A percentile compares a stretch with the other conserved stretches of the same genome.
Conservation (phyloP, 441 rosid species). For the Gossypium laxum region DNA sequence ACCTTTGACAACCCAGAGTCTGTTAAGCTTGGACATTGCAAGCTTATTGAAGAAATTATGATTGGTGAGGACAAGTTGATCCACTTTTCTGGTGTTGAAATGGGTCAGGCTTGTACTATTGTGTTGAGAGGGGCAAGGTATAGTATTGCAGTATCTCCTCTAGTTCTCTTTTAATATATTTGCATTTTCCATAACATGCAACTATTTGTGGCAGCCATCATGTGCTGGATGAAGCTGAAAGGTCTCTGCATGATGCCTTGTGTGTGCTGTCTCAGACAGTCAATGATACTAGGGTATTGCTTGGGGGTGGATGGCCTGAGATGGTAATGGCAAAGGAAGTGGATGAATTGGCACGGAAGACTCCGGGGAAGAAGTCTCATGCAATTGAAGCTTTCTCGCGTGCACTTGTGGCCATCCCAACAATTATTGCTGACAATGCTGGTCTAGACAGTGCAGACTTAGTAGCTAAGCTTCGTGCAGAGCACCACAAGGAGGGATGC, state of each 20-base stretch:
- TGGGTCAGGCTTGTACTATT: conserved; percentile 95
- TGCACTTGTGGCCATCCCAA: conserved; percentile 78
- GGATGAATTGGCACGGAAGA: conserved; percentile 75
- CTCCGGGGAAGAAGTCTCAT: conserved; percentile 91
- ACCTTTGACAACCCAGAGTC: conserved; percentile 99
- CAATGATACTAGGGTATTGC: conserved; percentile 79
- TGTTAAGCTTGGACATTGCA: conserved; percentile 90
- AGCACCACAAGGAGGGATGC: conserved; percentile 77
- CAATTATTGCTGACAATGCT: conserved; percentile 88
- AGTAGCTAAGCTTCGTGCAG: conserved; percentile 90
- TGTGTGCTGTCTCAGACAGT: conserved; percentile 94
- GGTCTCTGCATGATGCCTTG: conserved; percentile 91
- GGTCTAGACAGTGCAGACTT: conserved; percentile 94
- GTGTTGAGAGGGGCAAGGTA: conserved; percentile 94
- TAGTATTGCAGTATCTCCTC: background rate
- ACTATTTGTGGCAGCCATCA: conserved; percentile 53
- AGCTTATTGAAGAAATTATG: conserved; percentile 93
- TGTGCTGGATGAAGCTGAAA: conserved; percentile 94
- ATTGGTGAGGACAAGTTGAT: conserved; percentile 96
- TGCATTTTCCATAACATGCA: background rate
- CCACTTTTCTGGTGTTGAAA: conserved; percentile 84
- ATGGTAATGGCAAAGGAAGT: conserved; percentile 96
- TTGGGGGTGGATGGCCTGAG: conserved; percentile 99
- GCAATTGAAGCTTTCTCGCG: conserved; percentile 88
- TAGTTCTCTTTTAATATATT: conserved; percentile 5